These are phyloP conservation scores for Plenodomus lindquistii DNA, from an alignment of 2,329 filamentous ascomycete genomes.

Conservation along the genomic window DNA sequence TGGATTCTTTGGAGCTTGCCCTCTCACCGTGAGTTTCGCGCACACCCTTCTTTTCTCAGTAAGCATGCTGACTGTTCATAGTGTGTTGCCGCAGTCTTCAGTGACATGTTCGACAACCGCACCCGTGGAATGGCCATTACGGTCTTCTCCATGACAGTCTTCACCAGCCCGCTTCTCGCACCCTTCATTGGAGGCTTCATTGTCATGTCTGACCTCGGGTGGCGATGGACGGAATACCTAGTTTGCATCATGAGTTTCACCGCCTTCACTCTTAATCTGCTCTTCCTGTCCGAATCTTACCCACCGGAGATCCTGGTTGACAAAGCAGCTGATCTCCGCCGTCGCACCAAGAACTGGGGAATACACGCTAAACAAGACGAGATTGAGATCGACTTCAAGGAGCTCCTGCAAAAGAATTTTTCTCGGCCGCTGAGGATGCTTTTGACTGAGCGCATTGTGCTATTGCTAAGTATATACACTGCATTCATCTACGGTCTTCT, in stretches of 20 bases:
- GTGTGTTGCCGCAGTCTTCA: constrained; percentile 59
- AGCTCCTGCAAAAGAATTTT: constrained; percentile 59
- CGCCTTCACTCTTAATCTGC: constrained; percentile 53
- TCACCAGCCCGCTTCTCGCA: constrained; percentile 56
- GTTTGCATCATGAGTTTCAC: constrained; percentile 60
- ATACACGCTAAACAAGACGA: constrained; percentile 62
- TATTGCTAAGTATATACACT: constrained; percentile 41
- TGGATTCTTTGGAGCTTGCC: constrained; percentile 59
- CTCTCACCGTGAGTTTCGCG: constrained; percentile 53
- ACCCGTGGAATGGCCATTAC: constrained; percentile 50
- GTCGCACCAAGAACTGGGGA: constrained; percentile 64
- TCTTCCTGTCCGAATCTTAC: constrained; percentile 63
- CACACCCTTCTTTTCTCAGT: not conserved
- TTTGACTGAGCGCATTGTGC: constrained; percentile 53
- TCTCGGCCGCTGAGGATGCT: constrained; percentile 54
- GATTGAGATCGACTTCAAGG: constrained; percentile 55
- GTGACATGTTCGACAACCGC: constrained; percentile 58
- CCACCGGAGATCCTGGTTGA: constrained; percentile 61
- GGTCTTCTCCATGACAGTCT: constrained; percentile 57
- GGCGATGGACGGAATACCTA: constrained; percentile 61
- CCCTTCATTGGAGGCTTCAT: constrained; percentile 62
- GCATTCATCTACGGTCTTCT: constrained; percentile 65
- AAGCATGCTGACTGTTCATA: constrained; percentile 8
- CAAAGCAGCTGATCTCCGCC: constrained; percentile 60
- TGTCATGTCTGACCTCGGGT: constrained; percentile 54